Evolutionary conservation across 768 basidiomycete species (phyloP).

Genomic region (Lentinula detonsa): DNA sequence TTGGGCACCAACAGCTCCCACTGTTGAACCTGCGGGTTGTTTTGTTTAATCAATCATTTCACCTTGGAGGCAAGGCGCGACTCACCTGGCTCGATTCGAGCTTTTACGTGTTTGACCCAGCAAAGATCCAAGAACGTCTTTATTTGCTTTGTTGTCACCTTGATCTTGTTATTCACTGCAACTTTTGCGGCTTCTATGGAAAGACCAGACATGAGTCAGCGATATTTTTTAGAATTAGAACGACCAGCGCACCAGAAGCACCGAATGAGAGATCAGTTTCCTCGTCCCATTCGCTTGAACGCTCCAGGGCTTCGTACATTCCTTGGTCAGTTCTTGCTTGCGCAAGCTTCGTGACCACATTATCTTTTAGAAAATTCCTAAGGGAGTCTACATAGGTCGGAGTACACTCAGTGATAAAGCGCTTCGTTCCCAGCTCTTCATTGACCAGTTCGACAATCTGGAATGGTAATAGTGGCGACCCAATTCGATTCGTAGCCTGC

Average conservation of each 20-base stretch:
- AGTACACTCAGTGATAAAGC: slow-evolving; percentile 68
- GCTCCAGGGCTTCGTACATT: slow-evolving; percentile 79
- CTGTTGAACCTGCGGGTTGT: slow-evolving; percentile 71
- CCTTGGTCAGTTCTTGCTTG: slow-evolving; percentile 63
- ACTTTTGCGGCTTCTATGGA: slow-evolving; percentile 55
- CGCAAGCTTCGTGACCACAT: slow-evolving; percentile 63
- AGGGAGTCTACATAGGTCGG: slow-evolving; percentile 64
- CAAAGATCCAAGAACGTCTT: slow-evolving; percentile 78
- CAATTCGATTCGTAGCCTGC: slow-evolving; percentile 44
- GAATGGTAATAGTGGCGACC: slow-evolving; percentile 73
- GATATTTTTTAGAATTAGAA: not conserved
- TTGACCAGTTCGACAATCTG: slow-evolving; percentile 77
- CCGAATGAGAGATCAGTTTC: slow-evolving; percentile 73
- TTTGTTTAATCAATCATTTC: not conserved
- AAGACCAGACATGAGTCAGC: not conserved
- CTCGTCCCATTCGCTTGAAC: slow-evolving; percentile 70
- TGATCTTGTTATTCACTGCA: slow-evolving; percentile 83
- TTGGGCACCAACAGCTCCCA: slow-evolving; percentile 97
- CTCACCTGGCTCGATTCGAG: slow-evolving; percentile 91
- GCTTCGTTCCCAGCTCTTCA: slow-evolving; percentile 46
- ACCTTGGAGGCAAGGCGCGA: not conserved
- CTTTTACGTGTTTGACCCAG: slow-evolving; percentile 88
- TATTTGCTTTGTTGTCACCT: slow-evolving; percentile 82
- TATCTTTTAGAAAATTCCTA: slow-evolving; percentile 61
- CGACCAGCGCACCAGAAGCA: slow-evolving; percentile 45